phyloP scores from a whole-genome alignment of 2,329 filamentous ascomycete species.

The Rutstroemia sp. region DNA sequence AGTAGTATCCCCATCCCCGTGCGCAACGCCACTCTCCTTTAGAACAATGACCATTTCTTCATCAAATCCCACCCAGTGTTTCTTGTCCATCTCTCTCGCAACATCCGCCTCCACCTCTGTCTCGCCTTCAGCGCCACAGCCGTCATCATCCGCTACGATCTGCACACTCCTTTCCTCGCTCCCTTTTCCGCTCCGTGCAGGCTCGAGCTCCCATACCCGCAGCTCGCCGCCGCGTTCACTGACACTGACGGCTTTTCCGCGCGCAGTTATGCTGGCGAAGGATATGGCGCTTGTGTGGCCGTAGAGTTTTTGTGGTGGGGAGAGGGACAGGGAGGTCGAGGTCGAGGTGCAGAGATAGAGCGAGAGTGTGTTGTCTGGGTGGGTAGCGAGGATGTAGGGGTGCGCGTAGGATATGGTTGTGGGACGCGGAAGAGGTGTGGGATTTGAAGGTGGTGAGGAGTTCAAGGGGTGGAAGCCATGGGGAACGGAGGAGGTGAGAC shows the following conservation, averaged over 20 bases:
- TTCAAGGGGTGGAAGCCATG: constrained; percentile 36
- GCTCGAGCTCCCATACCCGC: neutral
- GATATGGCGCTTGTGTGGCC: constrained; percentile 66
- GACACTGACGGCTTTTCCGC: constrained; percentile 60
- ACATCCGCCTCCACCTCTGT: neutral
- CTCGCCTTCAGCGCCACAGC: neutral
- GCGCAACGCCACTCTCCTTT: constrained; percentile 26
- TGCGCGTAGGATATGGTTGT: constrained; percentile 41
- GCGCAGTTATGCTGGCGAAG: constrained; percentile 58
- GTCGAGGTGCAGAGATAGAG: constrained; percentile 62
- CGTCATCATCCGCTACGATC: neutral
- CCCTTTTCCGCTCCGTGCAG: constrained; percentile 8
- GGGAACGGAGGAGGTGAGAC: constrained; percentile 42
- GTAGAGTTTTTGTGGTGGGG: constrained; percentile 56
- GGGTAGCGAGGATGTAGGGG: constrained; percentile 61
- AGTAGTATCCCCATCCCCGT: neutral
- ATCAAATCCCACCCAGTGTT: constrained; percentile 61
- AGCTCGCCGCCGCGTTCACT: constrained; percentile 16
- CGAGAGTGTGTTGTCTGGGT: constrained; percentile 65
- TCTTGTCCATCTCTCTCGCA: constrained; percentile 9
- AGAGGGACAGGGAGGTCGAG: constrained; percentile 46
- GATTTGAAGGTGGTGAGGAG: constrained; percentile 17
- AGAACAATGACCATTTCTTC: constrained; percentile 64
- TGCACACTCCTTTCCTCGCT: constrained; percentile 1
- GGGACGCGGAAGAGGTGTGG: neutral